Conservation (phyloP, 1,284 basidiomycete genomes). For the Clitocybe nebularis region DNA sequence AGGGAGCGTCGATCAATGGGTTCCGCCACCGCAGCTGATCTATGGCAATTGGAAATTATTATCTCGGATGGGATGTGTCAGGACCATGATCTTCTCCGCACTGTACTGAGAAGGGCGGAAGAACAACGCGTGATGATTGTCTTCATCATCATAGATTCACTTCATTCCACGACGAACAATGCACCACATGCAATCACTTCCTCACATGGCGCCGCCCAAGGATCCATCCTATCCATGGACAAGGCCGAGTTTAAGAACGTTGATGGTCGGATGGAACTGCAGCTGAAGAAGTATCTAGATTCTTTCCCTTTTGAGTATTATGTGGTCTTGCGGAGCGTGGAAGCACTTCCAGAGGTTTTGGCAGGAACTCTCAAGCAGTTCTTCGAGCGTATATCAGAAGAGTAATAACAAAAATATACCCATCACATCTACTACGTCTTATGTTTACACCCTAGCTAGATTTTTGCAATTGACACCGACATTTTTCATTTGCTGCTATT, state of each 20-base stretch:
- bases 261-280: constrained; percentile 85
- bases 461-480: too few species aligned
- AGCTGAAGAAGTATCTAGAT: constrained; percentile 89
- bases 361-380: constrained; percentile 93
- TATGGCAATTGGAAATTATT: constrained; percentile 99
- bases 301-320: constrained; percentile 99
- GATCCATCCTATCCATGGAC: constrained; percentile 92
- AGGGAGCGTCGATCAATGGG: constrained; percentile 60
- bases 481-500: too few species aligned
- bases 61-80: constrained; percentile 99
- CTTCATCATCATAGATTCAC: constrained; percentile 93
- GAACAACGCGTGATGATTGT: constrained; percentile 95
- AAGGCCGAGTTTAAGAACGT: constrained; percentile 85
- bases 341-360: constrained; percentile 89
- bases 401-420: too few species aligned
- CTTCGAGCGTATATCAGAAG: constrained; percentile 75
- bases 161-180: constrained; percentile 43
- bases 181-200: constrained; percentile 14
- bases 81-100: constrained; percentile 84
- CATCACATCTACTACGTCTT: too few species aligned
- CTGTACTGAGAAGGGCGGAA: constrained; percentile 80
- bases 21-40: constrained; percentile 69
- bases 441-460: too few species aligned
- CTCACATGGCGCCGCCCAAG: constrained; percentile 32
- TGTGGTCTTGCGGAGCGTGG: constrained; percentile 87